Conservation (phyloP, 768 basidiomycete genomes). For the Kockovaella imperatae region DNA sequence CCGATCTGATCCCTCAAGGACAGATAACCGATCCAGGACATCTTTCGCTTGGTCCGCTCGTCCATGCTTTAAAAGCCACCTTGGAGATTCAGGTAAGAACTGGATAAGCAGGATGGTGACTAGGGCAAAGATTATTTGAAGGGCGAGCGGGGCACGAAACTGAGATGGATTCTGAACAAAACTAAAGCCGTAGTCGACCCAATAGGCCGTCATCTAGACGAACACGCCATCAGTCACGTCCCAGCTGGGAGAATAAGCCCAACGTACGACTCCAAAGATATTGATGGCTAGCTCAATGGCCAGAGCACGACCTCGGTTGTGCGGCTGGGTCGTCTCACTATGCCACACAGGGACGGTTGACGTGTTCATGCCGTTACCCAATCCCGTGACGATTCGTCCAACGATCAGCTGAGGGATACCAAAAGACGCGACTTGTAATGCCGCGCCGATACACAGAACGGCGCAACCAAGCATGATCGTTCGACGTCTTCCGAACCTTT, state of each 20-base stretch:
- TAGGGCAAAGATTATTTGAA: constrained; percentile 12
- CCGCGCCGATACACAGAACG: constrained; percentile 20
- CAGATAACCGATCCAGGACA: constrained; percentile 40
- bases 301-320: constrained; percentile 16
- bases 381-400: constrained; percentile 25
- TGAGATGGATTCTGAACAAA: neutral
- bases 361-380: constrained; percentile 20
- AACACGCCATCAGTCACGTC: constrained; percentile 11
- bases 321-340: constrained; percentile 17
- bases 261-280: constrained; percentile 18
- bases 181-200: constrained; percentile 1
- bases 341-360: constrained; percentile 26
- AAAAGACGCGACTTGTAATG: constrained; percentile 19
- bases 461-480: constrained; percentile 26
- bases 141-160: constrained; percentile 3
- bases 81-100: constrained; percentile 31
- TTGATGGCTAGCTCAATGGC: constrained; percentile 20
- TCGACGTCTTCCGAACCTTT: constrained; percentile 21
- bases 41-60: constrained; percentile 12
- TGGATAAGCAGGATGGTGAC: constrained; percentile 12
- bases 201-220: constrained; percentile 13
- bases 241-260: constrained; percentile 11
- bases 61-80: constrained; percentile 45
- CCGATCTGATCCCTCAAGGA: too few relatives aligned
- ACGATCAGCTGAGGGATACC: constrained; percentile 25